These are phyloP conservation scores for Castanea mollissima DNA, from an alignment of 306 rosid species.

Conservation along the genomic window DNA sequence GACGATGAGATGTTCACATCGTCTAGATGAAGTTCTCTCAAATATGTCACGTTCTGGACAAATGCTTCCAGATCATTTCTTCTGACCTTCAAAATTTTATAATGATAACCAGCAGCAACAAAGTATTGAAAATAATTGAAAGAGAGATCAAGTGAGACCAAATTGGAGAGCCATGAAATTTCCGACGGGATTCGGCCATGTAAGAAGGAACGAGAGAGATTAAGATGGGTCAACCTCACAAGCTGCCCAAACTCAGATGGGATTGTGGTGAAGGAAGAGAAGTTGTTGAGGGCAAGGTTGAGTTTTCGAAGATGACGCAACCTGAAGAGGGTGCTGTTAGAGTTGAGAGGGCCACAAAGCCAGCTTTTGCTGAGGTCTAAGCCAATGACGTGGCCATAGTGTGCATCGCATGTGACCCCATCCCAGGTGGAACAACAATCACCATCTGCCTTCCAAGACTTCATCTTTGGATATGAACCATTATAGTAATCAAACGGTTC, in stretches of 20 bases:
- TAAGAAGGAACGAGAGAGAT: neutral
- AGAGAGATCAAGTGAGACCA: too few species aligned
- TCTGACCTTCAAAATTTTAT: too few species aligned
- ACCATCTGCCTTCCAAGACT: constrained; percentile 8
- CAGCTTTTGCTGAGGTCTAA: constrained; percentile 12
- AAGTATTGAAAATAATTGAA: too few species aligned
- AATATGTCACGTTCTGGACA: too few species aligned
- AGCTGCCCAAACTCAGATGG: constrained; percentile 11
- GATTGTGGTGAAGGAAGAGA: neutral
- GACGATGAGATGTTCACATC: rapidly evolving
- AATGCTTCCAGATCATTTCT: too few species aligned
- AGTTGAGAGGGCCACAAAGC: constrained; percentile 6
- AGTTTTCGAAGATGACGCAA: constrained; percentile 18
- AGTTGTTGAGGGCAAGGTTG: constrained; percentile 19
- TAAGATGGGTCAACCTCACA: constrained; percentile 5
- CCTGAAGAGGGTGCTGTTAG: constrained; percentile 14
- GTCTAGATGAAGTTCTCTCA: too few species aligned
- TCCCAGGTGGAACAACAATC: constrained; percentile 23
- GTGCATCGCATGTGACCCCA: constrained; percentile 4
- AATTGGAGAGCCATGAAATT: neutral
- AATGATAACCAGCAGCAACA: too few species aligned
- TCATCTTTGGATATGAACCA: neutral
- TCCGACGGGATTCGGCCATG: too few species aligned
- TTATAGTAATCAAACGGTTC: too few species aligned
- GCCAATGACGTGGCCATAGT: constrained; percentile 6